A percentile compares a stretch with the other conserved stretches of the same genome.
Evolutionary conservation across 2,329 filamentous ascomycete species (phyloP).

Genomic region (Calonectria ilicicola): DNA sequence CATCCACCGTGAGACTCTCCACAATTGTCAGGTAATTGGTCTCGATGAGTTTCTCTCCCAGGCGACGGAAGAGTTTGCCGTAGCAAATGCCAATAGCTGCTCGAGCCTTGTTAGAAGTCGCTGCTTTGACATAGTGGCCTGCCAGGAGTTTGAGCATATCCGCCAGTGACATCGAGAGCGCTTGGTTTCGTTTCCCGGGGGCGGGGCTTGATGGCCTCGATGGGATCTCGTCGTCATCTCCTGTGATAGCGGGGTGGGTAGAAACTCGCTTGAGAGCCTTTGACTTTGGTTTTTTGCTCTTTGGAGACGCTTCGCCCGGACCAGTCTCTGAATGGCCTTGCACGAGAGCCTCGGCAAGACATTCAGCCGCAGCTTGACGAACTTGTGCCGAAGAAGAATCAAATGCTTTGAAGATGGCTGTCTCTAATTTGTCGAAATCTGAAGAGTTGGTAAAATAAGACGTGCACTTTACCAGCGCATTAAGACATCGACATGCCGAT

Average conservation of each 20-base stretch:
- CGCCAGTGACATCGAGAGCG: slow-evolving; percentile 78
- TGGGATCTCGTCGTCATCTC: slow-evolving; percentile 80
- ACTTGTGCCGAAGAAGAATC: slow-evolving; percentile 82
- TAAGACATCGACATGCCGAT: slow-evolving; percentile 82
- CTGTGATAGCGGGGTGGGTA: slow-evolving; percentile 69
- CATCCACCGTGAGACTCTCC: slow-evolving; percentile 81
- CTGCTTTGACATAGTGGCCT: slow-evolving; percentile 80
- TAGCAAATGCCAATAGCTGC: slow-evolving; percentile 91
- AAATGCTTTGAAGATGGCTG: slow-evolving; percentile 85
- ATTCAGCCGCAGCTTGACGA: slow-evolving; percentile 87
- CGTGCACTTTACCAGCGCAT: slow-evolving; percentile 78
- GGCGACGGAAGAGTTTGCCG: slow-evolving; percentile 79
- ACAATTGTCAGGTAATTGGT: slow-evolving; percentile 84
- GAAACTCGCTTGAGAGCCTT: slow-evolving; percentile 67
- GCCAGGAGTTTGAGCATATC: slow-evolving; percentile 86
- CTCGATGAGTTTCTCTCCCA: slow-evolving; percentile 88
- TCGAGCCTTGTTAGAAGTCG: slow-evolving; percentile 83
- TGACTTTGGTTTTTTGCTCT: slow-evolving; percentile 77
- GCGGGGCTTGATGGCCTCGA: slow-evolving; percentile 80
- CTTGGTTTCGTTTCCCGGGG: slow-evolving; percentile 76
- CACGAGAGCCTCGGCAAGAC: slow-evolving; percentile 84
- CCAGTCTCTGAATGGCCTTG: slow-evolving; percentile 75
- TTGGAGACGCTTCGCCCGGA: slow-evolving; percentile 58
- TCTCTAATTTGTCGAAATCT: slow-evolving; percentile 91
- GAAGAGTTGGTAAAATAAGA: slow-evolving; percentile 86